These are phyloP conservation scores for Trichoderma sp. DNA, from an alignment of 2,329 filamentous ascomycete species.

Conservation along the genomic window DNA sequence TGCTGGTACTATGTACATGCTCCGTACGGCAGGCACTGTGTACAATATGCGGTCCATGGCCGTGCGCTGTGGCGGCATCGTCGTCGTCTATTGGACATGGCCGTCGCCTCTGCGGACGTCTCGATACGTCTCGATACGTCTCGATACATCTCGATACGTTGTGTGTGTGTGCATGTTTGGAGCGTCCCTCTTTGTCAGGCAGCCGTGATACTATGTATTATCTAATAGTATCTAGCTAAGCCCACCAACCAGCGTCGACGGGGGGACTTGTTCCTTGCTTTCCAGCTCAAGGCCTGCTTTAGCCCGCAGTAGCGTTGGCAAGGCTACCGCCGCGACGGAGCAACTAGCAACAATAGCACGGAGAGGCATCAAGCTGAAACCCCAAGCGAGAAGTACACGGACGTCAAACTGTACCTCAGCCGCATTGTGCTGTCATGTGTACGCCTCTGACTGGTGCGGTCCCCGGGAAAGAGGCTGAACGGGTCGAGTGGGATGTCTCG, in stretches of 20 bases:
- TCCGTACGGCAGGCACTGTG: no score
- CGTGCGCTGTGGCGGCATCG: no score
- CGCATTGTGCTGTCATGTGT: not conserved
- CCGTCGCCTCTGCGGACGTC: no score
- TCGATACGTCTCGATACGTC: not conserved
- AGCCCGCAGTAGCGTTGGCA: not conserved
- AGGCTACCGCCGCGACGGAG: not conserved
- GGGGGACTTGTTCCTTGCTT: not conserved
- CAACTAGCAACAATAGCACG: not conserved
- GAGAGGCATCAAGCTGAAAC: slow-evolving; percentile 3
- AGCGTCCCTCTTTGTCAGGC: not conserved
- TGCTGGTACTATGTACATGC: no score
- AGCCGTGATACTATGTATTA: not conserved
- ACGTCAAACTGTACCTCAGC: not conserved
- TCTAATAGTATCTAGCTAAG: not conserved
- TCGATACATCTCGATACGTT: not conserved
- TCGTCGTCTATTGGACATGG: not conserved
- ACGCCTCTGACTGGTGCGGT: not conserved
- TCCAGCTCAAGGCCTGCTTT: not conserved
- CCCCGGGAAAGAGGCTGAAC: not conserved
- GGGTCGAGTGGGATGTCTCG: not conserved
- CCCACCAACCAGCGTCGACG: not conserved
- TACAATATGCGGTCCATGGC: no score
- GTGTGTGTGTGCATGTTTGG: not conserved
- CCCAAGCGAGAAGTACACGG: not conserved